Base-by-base conservation (phyloP, 208 protist genomes). In the Acanthamoeba polyphaga region DNA sequence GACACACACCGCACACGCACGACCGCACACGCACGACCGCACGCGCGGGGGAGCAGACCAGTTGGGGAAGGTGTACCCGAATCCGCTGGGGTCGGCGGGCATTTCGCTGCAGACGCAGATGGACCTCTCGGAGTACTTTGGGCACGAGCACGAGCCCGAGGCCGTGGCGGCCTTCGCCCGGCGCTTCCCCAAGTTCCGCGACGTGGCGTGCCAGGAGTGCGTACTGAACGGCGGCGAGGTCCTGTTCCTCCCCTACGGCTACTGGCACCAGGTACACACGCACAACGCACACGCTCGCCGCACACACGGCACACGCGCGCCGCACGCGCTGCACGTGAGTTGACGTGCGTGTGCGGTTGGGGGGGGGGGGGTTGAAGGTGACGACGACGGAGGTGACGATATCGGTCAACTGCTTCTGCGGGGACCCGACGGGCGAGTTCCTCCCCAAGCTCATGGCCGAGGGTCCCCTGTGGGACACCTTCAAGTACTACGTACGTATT, bases 401-500 rank as follows among this genome's bases (percentile, higher is more conserved):
- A n/a, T 94, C 90, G 68, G 38, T 94, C 29, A 94, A 94, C 51
- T 82, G 43, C 66, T 94, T 94, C 72, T 94, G 64, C 51, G 90
- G 90, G n/a, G 90, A 94, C 53, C 10, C 10, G 7, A 64, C 43
- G 19, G 72, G 66, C 7, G 49, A 94, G 13, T 90, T 90, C 34
- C 32, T 90, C 46, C 58, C 53, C 53, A 90, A 90, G 82, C 82
- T 90, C 34, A 90, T 90, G 49, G 53, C 49, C 17, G 53, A 29
- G 17, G 53, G 58, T 19, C 49, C 82, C 9, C 51, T 68, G 7
- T 90, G 49, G 53, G 53, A 60, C 32, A 32, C n/a, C 34, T 90
- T 68, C 29, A 60, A 66, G 34, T 90, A 68, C 29, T 60, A 38
- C 7, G 49, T 68, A 15, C 58, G 2, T 29, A 19, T 60, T 1